Conservation (phyloP, 768 basidiomycete genomes). For the Tephrocybe rancida region DNA sequence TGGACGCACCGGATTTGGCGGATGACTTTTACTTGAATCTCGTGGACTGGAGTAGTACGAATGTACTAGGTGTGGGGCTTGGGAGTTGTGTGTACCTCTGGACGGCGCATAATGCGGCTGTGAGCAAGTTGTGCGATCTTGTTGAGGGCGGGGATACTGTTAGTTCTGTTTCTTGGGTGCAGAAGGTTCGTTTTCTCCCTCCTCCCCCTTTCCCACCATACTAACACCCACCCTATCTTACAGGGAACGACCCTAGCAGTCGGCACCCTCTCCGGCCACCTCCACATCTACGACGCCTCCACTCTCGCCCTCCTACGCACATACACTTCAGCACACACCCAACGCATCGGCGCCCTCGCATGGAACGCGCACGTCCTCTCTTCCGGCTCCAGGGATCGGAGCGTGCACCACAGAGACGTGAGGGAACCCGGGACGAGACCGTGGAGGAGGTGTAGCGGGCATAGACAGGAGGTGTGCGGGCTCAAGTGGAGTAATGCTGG, state of each 20-base stretch:
- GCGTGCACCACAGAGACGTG: slow-evolving; percentile 91
- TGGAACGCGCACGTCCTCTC: slow-evolving; percentile 91
- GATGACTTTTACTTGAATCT: slow-evolving; percentile 99
- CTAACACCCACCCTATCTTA: slow-evolving; percentile 16
- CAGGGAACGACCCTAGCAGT: slow-evolving; percentile 87
- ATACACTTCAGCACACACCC: slow-evolving; percentile 82
- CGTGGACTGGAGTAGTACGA: slow-evolving; percentile 96
- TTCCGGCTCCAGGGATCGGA: slow-evolving; percentile 89
- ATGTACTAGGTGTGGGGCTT: slow-evolving; percentile 92
- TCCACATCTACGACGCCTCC: slow-evolving; percentile 93
- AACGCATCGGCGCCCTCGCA: slow-evolving; percentile 91
- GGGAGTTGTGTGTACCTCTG: slow-evolving; percentile 94
- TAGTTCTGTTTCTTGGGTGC: slow-evolving; percentile 93
- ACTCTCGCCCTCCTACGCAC: slow-evolving; percentile 76
- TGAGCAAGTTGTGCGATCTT: slow-evolving; percentile 90
- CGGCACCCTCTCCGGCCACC: slow-evolving; percentile 84
- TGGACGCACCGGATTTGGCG: slow-evolving; percentile 95
- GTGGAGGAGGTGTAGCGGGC: slow-evolving; percentile 71
- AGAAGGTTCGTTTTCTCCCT: slow-evolving; percentile 42
- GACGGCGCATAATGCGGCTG: slow-evolving; percentile 92
- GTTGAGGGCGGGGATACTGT: slow-evolving; percentile 67
- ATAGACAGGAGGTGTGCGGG: slow-evolving; percentile 95
- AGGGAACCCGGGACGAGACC: slow-evolving; percentile 68
- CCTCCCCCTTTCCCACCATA: background rate
- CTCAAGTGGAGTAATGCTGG: slow-evolving; percentile 80